Percentiles rank a stretch among this genome's conserved stretches.
phyloP scores from a whole-genome alignment of 106 monocot genomes.

The Dioscorea dumetorum region DNA sequence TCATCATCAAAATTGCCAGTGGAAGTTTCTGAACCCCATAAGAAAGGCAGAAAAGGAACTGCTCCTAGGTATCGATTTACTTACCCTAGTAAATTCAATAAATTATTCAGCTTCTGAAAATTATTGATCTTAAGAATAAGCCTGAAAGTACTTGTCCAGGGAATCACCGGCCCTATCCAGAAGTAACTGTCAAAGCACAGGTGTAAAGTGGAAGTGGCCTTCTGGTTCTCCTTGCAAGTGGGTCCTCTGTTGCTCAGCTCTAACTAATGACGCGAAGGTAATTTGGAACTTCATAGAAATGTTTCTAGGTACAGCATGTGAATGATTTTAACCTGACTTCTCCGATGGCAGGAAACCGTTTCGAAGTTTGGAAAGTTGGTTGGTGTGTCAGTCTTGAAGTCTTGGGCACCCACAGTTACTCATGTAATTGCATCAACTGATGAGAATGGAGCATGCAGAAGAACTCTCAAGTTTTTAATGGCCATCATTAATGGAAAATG shows the following conservation, averaged over 20 bases:
- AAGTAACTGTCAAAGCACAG: slow-evolving; percentile 8
- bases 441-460: slow-evolving; percentile 60
- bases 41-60: slow-evolving; percentile 21
- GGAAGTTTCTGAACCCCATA: slow-evolving; percentile 29
- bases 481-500: slow-evolving; percentile 82
- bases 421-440: slow-evolving; percentile 92
- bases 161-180: slow-evolving; percentile 12
- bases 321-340: no score
- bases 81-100: background rate
- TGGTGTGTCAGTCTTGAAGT: slow-evolving; percentile 42
- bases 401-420: slow-evolving; percentile 65
- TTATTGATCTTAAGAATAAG: background rate
- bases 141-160: slow-evolving; percentile 17
- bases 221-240: slow-evolving; percentile 62
- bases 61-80: slow-evolving; percentile 28
- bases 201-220: slow-evolving; percentile 60
- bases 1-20: slow-evolving; percentile 41
- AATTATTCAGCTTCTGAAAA: background rate
- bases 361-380: slow-evolving; percentile 47
- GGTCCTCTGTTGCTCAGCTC: slow-evolving; percentile 82
- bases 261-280: slow-evolving; percentile 71
- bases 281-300: background rate
- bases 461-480: slow-evolving; percentile 88
- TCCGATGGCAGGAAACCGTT: slow-evolving; percentile 47
- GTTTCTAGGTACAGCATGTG: no score